These are phyloP conservation scores for Choanephora cucurbitarum DNA, from an alignment of 371 early-diverging fungal species.

Conservation along the genomic window DNA sequence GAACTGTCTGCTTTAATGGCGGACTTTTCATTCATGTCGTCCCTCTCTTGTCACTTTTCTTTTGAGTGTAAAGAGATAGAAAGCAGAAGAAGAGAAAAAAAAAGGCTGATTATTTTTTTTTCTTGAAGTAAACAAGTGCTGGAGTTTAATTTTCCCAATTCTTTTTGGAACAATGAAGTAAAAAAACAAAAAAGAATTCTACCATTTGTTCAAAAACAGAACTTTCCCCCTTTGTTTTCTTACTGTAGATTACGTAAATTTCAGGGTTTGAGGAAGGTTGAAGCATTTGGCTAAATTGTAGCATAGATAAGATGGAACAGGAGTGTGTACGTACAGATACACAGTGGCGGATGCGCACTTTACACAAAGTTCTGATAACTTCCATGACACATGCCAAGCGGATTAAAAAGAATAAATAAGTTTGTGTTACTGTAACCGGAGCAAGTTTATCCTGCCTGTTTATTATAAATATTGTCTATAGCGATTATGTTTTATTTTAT, in stretches of 20 bases:
- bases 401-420: neutral
- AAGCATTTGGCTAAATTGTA: too few species aligned
- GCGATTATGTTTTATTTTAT: constrained; percentile 25
- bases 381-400: too few species aligned
- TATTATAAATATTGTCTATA: neutral
- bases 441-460: neutral
- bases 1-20: constrained; percentile 8
- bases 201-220: too few species aligned
- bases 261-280: neutral
- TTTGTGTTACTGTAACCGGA: neutral
- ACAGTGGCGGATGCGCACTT: too few species aligned
- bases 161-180: too few species aligned
- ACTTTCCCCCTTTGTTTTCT: too few species aligned
- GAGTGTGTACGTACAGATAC: too few species aligned
- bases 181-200: too few species aligned
- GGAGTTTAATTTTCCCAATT: constrained; percentile 1
- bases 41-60: constrained; percentile 1
- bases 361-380: too few species aligned
- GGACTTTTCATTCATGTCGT: constrained; percentile 26
- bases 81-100: constrained; percentile 3
- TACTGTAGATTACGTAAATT: too few species aligned
- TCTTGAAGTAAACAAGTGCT: neutral
- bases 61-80: neutral
- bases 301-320: too few species aligned
- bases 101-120: too few species aligned